Percentiles rank a stretch among this genome's conserved stretches.
phyloP scores from a whole-genome alignment of 257 asterid genomes.

The Solanum piurae region DNA sequence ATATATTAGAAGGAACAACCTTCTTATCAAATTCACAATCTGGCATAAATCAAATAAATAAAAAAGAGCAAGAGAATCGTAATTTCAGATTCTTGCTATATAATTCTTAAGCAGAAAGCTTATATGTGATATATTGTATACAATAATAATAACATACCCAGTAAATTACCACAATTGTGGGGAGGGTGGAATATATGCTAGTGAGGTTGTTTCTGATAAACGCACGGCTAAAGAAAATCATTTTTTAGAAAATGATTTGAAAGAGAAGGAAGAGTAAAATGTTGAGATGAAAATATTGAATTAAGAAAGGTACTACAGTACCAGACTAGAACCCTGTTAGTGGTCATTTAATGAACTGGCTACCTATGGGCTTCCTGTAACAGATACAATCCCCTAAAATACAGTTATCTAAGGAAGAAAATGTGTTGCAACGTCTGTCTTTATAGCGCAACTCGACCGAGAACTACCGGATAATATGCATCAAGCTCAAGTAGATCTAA shows the following conservation, averaged over 20 bases:
- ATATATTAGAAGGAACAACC: not conserved
- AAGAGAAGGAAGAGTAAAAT: not conserved
- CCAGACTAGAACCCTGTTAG: not conserved
- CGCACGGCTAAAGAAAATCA: not conserved
- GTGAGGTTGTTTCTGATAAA: not conserved
- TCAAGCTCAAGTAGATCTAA: slow-evolving; percentile 77
- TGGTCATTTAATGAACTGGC: not conserved
- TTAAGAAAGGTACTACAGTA: not conserved
- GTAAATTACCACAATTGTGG: not conserved
- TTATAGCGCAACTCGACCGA: slow-evolving; percentile 4
- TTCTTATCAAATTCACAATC: not conserved
- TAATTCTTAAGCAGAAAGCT: not conserved
- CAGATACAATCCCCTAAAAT: not conserved
- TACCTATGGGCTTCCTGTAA: not conserved
- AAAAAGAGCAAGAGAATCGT: not conserved
- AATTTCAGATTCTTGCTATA: not conserved
- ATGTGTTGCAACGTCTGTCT: not conserved
- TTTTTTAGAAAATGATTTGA: not conserved
- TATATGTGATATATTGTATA: not conserved
- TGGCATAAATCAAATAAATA: not conserved
- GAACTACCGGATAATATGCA: slow-evolving; percentile 49
- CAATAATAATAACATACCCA: not conserved
- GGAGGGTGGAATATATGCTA: not conserved
- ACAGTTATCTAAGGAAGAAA: not conserved
- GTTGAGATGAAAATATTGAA: not conserved